Conservation (phyloP, 2,329 filamentous ascomycete genomes). For the Paraconiothyrium sp. region DNA sequence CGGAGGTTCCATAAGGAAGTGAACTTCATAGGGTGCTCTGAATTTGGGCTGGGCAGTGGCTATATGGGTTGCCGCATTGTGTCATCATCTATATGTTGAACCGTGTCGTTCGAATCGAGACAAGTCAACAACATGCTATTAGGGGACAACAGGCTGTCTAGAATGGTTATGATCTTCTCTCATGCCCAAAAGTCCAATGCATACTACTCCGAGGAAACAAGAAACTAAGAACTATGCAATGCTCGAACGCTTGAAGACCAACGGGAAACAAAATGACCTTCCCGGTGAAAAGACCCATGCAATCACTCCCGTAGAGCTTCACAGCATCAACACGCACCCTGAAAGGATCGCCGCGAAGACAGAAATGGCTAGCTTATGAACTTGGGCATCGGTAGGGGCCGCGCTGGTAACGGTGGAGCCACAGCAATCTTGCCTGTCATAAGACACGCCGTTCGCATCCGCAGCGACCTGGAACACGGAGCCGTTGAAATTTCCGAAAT, state of each 20-base stretch:
- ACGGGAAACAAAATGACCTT: not conserved
- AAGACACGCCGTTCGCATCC: slow-evolving; percentile 61
- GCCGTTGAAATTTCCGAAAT: slow-evolving; percentile 45
- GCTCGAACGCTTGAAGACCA: not conserved
- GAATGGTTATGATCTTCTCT: no score
- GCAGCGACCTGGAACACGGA: slow-evolving; percentile 49
- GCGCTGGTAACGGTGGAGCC: slow-evolving; percentile 17
- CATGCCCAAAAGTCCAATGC: not conserved
- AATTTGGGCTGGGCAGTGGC: not conserved
- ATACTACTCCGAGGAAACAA: not conserved
- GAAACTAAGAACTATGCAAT: not conserved
- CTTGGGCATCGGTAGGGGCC: not conserved
- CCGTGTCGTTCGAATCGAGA: not conserved
- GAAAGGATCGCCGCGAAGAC: not conserved
- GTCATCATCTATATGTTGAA: not conserved
- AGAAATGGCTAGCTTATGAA: not conserved
- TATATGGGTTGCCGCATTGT: not conserved
- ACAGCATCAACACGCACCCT: not conserved
- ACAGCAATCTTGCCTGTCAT: slow-evolving; percentile 34
- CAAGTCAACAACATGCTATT: not conserved
- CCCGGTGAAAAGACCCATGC: not conserved
- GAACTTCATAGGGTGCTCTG: not conserved
- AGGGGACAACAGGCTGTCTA: not conserved
- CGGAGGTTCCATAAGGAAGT: slow-evolving; percentile 27
- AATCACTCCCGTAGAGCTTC: not conserved